Evolutionary conservation across 164 flowering plant genomes (phyloP), one percentile per base, ranked within the genome.

Genomic region (Dillenia suffruticosa): DNA sequence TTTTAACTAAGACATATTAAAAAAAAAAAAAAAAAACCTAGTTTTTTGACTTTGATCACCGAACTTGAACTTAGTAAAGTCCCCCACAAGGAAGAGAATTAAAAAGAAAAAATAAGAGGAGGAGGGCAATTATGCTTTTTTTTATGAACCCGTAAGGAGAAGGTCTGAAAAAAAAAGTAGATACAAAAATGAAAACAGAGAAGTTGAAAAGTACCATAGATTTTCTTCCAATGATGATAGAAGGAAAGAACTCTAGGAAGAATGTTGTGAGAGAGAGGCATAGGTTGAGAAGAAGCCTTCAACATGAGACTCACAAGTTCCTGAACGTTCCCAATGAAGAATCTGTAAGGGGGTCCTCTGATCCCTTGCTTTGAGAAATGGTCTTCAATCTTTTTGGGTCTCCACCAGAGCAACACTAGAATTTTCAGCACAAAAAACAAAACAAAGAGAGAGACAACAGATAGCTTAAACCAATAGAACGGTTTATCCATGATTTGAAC

Each of bases 181-280:
- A 68, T 48, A 71, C 17, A 10, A 40, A 44, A 12, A 59, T 14
- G 32, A 55, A 49, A 46, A 54, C 43, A 48, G 17, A 26, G 51
- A 79, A 45, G 48, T 32, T 16, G 8, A 22, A 44, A 54, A 14
- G 56, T 86, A 95, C 99, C 99, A 70, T 95, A 92, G 57, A 92
- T 83, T 79, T 95, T 95, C 81, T 79, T 95, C 99, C 99, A 95
- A 63, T 95, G 97, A 63, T 92, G 97, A 68, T 92, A 92, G 71
- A 95, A 95, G 50, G 99, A 79, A 67, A 95, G 87, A 51, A 90
- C 99, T 69, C 97, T 74, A 49, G 99, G 97, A 49, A 92, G 88
- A 12, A 95, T 95, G 69, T 92, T 92, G 78, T 95, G 99, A 49
- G 97, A 88, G 64, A 72, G 76, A 73, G 95, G 78, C 89, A 91